Conservation (phyloP, 805 yeast genomes). For the Cyberlindnera nakhonratchasimensis region DNA sequence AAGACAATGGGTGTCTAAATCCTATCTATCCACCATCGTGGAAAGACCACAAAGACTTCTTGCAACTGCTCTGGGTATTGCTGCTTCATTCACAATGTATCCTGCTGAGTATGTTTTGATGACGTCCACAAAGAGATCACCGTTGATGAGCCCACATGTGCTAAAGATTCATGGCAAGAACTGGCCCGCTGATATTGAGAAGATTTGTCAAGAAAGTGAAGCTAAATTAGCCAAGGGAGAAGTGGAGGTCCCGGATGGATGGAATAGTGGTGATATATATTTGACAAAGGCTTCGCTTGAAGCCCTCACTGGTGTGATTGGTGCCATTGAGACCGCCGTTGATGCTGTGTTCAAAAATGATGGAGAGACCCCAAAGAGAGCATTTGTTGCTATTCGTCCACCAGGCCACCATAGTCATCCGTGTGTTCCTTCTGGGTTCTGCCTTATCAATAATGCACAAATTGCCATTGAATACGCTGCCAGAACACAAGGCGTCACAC, state of each 20-base stretch:
- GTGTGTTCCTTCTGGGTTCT: conserved; percentile 80
- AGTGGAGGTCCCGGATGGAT: conserved; percentile 72
- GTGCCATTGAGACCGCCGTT: conserved; percentile 68
- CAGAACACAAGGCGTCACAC: conserved; percentile 59
- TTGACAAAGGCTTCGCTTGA: conserved; percentile 59
- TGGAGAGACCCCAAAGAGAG: conserved; percentile 36
- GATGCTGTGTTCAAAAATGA: conserved; percentile 45
- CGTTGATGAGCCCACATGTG: conserved; percentile 58
- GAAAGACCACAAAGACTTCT: conserved; percentile 79
- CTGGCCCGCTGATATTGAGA: conserved; percentile 61
- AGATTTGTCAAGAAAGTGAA: conserved; percentile 57
- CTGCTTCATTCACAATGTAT: conserved; percentile 67
- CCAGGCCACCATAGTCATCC: conserved; percentile 90
- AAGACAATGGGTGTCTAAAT: conserved; percentile 70
- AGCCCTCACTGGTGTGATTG: conserved; percentile 75
- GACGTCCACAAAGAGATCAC: conserved; percentile 44
- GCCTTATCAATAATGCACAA: conserved; percentile 77
- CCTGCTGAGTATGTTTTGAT: conserved; percentile 55
- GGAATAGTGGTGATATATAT: conserved; percentile 85
- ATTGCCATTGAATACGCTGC: conserved; percentile 77
- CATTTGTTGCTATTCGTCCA: conserved; percentile 70
- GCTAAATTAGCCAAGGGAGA: conserved; percentile 48
- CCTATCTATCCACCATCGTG: conserved; percentile 64
- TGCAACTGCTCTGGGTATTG: conserved; percentile 74
- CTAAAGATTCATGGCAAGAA: conserved; percentile 65